Percentiles rank a stretch among this genome's conserved stretches.
These are phyloP conservation scores for Candida golubevii DNA, from an alignment of 805 yeast species.

Conservation along the genomic window DNA sequence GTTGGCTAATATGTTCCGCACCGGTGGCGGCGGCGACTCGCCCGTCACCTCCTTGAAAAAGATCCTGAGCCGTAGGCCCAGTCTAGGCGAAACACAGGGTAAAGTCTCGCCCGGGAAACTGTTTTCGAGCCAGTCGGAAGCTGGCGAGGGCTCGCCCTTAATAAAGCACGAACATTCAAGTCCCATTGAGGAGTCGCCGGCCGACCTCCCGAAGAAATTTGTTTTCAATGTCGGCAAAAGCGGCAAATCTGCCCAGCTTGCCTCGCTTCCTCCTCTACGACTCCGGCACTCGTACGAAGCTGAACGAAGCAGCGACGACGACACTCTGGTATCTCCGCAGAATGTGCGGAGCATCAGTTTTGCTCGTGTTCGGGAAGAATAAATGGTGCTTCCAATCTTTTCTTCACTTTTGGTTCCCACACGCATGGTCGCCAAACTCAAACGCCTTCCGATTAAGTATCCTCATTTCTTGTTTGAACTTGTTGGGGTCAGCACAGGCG, in stretches of 20 bases:
- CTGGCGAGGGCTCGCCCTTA: conserved; percentile 1
- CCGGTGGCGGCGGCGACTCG: not conserved
- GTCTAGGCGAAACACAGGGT: not conserved
- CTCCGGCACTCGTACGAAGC: not conserved
- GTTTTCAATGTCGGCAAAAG: not conserved
- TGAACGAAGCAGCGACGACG: not conserved
- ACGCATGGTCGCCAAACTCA: not conserved
- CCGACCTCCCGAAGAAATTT: conserved; percentile 1
- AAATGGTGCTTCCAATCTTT: too few species aligned
- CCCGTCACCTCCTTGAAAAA: not conserved
- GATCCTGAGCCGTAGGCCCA: conserved; percentile 2
- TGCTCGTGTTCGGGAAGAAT: conserved; percentile 16
- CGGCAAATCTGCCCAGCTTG: not conserved
- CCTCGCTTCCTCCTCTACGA: conserved; percentile 2
- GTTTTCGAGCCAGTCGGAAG: not conserved
- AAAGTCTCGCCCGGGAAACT: conserved; percentile 1
- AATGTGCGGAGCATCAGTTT: conserved; percentile 18
- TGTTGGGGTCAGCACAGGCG: not conserved
- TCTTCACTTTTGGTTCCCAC: too few species aligned
- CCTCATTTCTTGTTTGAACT: conserved; percentile 4
- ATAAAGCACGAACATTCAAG: not conserved
- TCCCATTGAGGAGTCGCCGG: not conserved
- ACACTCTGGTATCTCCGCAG: not conserved
- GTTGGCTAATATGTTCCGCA: conserved; percentile 2
- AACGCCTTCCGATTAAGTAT: conserved; percentile 2